phyloP scores from a whole-genome alignment of 208 protist genomes.

The Crithidia sp. region DNA sequence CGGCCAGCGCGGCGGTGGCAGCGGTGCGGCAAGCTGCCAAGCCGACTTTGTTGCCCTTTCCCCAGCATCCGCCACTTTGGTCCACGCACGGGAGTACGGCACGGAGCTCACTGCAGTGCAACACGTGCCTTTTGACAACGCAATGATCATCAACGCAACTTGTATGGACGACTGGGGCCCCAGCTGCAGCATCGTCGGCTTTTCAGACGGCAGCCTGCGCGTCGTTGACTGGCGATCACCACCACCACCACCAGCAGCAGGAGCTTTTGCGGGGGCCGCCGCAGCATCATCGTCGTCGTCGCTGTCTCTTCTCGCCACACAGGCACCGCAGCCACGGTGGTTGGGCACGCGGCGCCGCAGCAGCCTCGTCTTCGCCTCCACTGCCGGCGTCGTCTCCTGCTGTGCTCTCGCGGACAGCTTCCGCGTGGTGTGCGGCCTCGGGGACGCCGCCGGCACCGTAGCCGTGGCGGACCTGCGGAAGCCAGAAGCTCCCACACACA shows the following conservation, averaged over 20 bases:
- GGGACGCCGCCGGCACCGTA: slow-evolving; percentile 55
- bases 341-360: slow-evolving; percentile 19
- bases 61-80: slow-evolving; percentile 12
- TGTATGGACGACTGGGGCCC: slow-evolving; percentile 61
- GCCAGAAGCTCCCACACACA: slow-evolving; percentile 8
- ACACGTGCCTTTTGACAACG: slow-evolving; percentile 19
- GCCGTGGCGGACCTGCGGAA: slow-evolving; percentile 66
- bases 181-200: slow-evolving; percentile 56
- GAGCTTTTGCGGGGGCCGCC: neutral
- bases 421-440: slow-evolving; percentile 72
- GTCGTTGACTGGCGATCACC: slow-evolving; percentile 69
- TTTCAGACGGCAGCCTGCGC: slow-evolving; percentile 63
- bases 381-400: slow-evolving; percentile 68
- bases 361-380: slow-evolving; percentile 13
- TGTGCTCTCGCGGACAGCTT: slow-evolving; percentile 53
- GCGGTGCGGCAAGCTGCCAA: slow-evolving; percentile 1
- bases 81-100: slow-evolving; percentile 29
- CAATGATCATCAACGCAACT: slow-evolving; percentile 46
- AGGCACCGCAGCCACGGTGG: slow-evolving; percentile 53
- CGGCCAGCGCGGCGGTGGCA: neutral
- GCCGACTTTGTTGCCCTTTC: slow-evolving; percentile 29
- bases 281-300: neutral
- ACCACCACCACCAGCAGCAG: neutral
- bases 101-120: slow-evolving; percentile 19
- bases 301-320: neutral